Base-by-base conservation (phyloP, 2,329 filamentous ascomycete species). In the Aspergillus clavatus region DNA sequence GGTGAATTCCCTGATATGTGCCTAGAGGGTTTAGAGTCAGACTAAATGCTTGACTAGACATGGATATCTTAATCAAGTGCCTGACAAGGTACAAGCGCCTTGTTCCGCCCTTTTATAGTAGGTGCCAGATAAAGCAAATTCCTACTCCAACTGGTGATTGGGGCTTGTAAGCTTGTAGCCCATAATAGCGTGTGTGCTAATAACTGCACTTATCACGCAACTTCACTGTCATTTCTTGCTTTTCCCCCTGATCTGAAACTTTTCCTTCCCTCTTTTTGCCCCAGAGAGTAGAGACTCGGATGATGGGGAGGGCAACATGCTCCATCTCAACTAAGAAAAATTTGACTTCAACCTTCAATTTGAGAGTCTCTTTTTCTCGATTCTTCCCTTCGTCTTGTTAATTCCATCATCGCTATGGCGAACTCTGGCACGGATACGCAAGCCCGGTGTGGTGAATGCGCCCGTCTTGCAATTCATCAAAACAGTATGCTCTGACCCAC, bases 361-460 rank as follows among this genome's bases (percentile, higher is more conserved):
- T 19, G 50, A 52, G 40, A 38, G 38, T 3, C 39, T 47, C 1
- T 52, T 52, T 21, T 52, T 50, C 50, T 50, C 42, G n/a, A 52
- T 52, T 11, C 38, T 50, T 18, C 47, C 48, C 8, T 47, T 41
- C 2, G 29, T 18, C 19, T 26, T 51, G n/a, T 49, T 51, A 26
- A 44, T 51, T 26, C 18, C 33, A 12, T 33, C 43, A 26, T 59
- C 61, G 28, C 47, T 58, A 59, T 64, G 59, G 59, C 57, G 59
- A 12, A 55, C 55, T 7, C 12, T 56, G 31, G 59, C 49, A 7
- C 59, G 57, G 40, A 47, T 46, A 27, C 54, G 56, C 28, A 66
- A 62, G 49, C 63, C 64, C 5, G 55, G 42, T 2, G 51, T 66
- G 24, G 60, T 67, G 21, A 51, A 65, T 45, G 63, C 58, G 5